Evolutionary conservation across 164 flowering plant species (phyloP).

Genomic region (Berberis vulgaris): DNA sequence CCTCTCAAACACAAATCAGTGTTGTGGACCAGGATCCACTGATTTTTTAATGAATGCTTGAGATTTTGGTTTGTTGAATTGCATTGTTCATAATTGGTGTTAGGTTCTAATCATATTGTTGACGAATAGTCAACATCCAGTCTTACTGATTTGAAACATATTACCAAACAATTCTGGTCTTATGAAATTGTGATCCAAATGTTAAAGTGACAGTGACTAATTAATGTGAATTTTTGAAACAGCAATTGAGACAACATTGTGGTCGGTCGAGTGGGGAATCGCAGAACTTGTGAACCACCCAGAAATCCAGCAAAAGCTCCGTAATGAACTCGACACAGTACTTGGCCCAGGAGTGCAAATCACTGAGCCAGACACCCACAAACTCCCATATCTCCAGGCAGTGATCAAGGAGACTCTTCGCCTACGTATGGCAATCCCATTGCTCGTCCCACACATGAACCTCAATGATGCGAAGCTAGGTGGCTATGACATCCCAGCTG

Average conservation of each 20-base stretch:
- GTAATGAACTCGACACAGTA: constrained; percentile 52
- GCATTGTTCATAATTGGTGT: too few species aligned
- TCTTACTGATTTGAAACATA: too few species aligned
- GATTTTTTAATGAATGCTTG: too few species aligned
- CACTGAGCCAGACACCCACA: constrained; percentile 65
- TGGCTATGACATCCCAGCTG: constrained; percentile 81
- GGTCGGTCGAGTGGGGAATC: constrained; percentile 91
- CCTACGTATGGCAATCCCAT: constrained; percentile 83
- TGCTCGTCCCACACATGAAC: constrained; percentile 96
- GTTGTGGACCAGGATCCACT: too few species aligned
- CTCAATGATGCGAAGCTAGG: constrained; percentile 77
- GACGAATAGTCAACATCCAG: too few species aligned
- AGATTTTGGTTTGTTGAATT: too few species aligned
- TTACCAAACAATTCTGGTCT: neutral
- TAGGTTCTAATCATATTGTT: too few species aligned
- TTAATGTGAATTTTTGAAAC: constrained; percentile 9
- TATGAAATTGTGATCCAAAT: neutral
- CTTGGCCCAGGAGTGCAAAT: constrained; percentile 57
- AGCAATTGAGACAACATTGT: constrained; percentile 88
- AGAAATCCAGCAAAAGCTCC: constrained; percentile 55
- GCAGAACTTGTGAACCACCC: constrained; percentile 95
- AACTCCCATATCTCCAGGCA: constrained; percentile 80
- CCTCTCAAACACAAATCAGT: too few species aligned
- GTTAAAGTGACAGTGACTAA: neutral
- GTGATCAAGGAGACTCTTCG: constrained; percentile 83